phyloP scores from a whole-genome alignment of 352 stramenopile species.

The Globisporangium acanthophoron region DNA sequence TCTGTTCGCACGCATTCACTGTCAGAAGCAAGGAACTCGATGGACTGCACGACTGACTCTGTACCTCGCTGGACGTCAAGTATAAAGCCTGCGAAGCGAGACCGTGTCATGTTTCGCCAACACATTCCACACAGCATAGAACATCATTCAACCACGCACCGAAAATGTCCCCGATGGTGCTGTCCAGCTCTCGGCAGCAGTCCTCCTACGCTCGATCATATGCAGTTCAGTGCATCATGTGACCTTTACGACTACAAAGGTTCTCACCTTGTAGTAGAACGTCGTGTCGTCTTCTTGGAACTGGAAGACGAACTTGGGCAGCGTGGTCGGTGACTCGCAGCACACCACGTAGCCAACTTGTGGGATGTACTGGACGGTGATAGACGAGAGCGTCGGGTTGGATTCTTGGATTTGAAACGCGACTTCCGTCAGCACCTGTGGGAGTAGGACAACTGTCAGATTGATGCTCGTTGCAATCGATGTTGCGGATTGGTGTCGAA shows the following conservation, averaged over 20 bases:
- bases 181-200: slow-evolving; percentile 77
- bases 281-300: slow-evolving; percentile 85
- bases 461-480: background rate
- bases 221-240: background rate
- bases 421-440: slow-evolving; percentile 79
- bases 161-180: slow-evolving; percentile 78
- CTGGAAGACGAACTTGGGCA: slow-evolving; percentile 81
- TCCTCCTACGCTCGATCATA: slow-evolving; percentile 31
- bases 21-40: background rate
- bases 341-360: slow-evolving; percentile 86
- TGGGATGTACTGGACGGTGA: slow-evolving; percentile 84
- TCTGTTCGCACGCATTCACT: slow-evolving; percentile 22
- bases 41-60: background rate
- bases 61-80: slow-evolving; percentile 74
- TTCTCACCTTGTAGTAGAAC: slow-evolving; percentile 82
- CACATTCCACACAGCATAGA: background rate
- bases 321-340: slow-evolving; percentile 56
- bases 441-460: background rate
- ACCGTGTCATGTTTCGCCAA: slow-evolving; percentile 2
- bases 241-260: too few relatives aligned
- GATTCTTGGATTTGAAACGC: slow-evolving; percentile 76
- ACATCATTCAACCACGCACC: slow-evolving; percentile 18
- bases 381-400: slow-evolving; percentile 60
- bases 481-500: too few relatives aligned
- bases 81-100: slow-evolving; percentile 50